Conservation (phyloP, 441 rosid species). For the Adansonia gregorii region DNA sequence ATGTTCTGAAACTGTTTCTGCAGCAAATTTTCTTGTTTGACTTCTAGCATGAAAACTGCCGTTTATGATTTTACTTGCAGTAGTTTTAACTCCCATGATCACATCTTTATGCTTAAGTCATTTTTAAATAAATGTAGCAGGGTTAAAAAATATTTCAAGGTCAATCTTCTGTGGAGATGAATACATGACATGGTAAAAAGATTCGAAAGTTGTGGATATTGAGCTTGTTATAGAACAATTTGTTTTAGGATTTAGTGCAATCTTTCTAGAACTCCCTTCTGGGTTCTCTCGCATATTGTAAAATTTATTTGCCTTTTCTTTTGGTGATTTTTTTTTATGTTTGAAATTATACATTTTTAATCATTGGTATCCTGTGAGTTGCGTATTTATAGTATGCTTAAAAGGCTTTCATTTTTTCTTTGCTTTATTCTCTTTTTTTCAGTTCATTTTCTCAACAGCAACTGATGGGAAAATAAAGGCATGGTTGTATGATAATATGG, state of each 20-base stretch:
- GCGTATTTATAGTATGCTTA: conserved; percentile 8
- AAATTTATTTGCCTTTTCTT: background rate
- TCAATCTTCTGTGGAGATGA: background rate
- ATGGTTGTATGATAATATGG: conserved; percentile 72
- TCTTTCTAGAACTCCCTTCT: background rate
- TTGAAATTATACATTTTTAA: background rate
- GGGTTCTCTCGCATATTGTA: background rate
- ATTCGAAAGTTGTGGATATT: background rate
- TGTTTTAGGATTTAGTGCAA: background rate
- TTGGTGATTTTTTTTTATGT: background rate
- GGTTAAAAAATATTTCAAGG: background rate
- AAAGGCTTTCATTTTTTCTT: conserved; percentile 19
- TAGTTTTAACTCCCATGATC: conserved; percentile 7
- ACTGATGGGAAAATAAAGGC: conserved; percentile 87
- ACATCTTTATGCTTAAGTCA: conserved; percentile 1
- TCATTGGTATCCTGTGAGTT: background rate
- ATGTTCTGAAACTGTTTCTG: background rate
- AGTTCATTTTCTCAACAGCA: conserved; percentile 85
- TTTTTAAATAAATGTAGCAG: conserved; percentile 13
- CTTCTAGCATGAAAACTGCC: conserved; percentile 18
- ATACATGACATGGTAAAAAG: background rate
- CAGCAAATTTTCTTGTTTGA: background rate
- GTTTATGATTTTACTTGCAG: background rate
- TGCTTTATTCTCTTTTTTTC: conserved; percentile 25
- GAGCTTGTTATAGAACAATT: conserved; percentile 14